phyloP scores from a whole-genome alignment of 495 filamentous ascomycete genomes.

The Bombardia bombarda region DNA sequence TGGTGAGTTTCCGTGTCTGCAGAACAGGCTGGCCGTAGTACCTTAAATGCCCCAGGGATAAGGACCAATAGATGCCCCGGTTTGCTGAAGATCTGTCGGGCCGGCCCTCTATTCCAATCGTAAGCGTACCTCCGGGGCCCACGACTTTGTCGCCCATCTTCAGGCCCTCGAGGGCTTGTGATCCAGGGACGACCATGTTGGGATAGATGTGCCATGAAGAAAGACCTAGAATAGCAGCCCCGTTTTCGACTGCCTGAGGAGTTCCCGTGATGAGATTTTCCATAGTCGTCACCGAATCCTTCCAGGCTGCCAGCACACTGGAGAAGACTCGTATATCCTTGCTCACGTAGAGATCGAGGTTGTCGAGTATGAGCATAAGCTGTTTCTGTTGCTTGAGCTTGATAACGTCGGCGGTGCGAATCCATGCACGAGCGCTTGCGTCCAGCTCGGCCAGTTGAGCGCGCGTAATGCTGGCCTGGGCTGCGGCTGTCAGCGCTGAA shows the following conservation, averaged over 20 bases:
- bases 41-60: neutral
- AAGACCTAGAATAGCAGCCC: neutral
- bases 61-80: neutral
- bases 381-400: neutral
- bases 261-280: neutral
- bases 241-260: neutral
- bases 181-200: neutral
- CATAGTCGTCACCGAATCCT: neutral
- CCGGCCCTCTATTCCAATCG: no score
- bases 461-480: neutral
- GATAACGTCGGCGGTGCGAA: neutral
- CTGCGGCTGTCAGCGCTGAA: neutral
- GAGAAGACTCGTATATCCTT: neutral
- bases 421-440: neutral
- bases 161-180: neutral
- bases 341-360: neutral
- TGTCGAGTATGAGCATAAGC: neutral
- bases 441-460: neutral
- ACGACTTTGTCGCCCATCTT: neutral
- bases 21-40: neutral
- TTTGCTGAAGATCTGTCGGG: no score
- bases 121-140: no score
- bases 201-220: neutral
- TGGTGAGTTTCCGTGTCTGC: no score
- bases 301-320: neutral